Evolutionary conservation across 768 basidiomycete genomes (phyloP), one percentile per base, ranked within the genome.

Genomic region (Mrakia frigida): DNA sequence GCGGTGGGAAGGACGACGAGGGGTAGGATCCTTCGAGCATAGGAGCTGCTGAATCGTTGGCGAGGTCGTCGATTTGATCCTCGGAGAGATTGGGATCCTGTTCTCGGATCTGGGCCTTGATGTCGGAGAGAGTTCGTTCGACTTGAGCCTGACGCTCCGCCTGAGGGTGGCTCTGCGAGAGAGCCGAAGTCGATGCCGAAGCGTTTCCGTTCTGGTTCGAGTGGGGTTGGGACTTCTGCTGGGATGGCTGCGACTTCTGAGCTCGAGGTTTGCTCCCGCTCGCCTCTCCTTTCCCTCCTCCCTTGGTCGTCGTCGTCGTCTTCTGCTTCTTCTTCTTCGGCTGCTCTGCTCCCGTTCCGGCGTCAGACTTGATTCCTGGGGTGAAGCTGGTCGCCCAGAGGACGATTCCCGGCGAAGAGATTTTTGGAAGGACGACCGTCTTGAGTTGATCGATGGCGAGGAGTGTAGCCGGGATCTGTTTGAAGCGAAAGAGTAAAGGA

Each of bases 321-420:
- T 41, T 68, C 35, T 39, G 65, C 37, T 68, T 70, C 46, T n/a
- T 53, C 69, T 53, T 70, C 70, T 72, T 72, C 21, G 53, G 31
- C 53, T 46, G 18, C 5, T 50, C 31, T 23, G 2, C 52, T 18
- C 37, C 70, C 53, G 50, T 3, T 16, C 43, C 37, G 6, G 67
- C 16, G 25, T 70, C 74, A 3, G 67, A 28, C 21, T 56, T 53
- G 41, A 37, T 53, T 13, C 74, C 74, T 18, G 68, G 74, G 13
- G 46, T 53, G 68, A 75, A 75, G 41, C 16, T 21, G 68, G n/a
- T 43, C 10, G 74, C 74, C 28, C 39, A 9, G 31, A 75, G 28
- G 39, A 56, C 50, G 74, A 75, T 23, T 18, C 25, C 37, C 7
- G 18, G 0, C 0, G n/a, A 50, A 41, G 28, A 59, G 74, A 25